Base-by-base conservation (phyloP, 352 stramenopile species). In the Pilasporangium apinafurcum region DNA sequence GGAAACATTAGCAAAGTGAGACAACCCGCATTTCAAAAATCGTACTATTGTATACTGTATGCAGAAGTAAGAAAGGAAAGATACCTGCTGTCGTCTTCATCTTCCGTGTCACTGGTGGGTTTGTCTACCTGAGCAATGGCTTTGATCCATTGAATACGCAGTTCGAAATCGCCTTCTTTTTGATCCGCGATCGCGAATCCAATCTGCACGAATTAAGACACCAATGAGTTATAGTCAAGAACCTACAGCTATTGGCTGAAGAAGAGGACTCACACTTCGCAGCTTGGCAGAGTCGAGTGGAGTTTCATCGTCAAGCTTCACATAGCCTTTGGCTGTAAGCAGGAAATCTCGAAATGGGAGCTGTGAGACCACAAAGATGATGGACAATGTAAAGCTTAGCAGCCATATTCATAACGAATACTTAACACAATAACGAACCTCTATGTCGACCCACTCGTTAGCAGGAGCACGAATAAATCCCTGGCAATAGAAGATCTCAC, bases 101-200 rank as follows among this genome's bases (percentile, higher is more conserved):
- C 42, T 16, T 51, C 17, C 37, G 59, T 61, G 33, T 61, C 46
- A 9, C 59, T 45, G 8, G 13, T 28, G 1, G 24, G 51, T 18
- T 57, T 58, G 35, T 77, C 66, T 61, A 91, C 37, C 36, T 86
- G 68, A 33, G 75, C 71, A 16, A 91, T 45, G 7, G 79, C 82
- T 57, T 93, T 93, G 44, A 93, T 91, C 82, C 82, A 93, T 46
- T 93, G 71, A 22, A 93, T 58, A 30, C 71, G 68, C 39, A 93
- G 59, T 62, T 91, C 71, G 47, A 93, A 93, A 33, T 88, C 69
- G 24, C 82, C 82, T 64, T 93, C 82, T 29, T 87, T 84, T 45
- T 93, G 71, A 54, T 93, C 82, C 30, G 82, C 76, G 26, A 93
- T 89, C 3, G 82, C 82, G 54, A 93, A 86, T 0, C 82, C 82